These are phyloP conservation scores for Mimosa bimucronata DNA, from an alignment of 306 rosid species.

Conservation along the genomic window DNA sequence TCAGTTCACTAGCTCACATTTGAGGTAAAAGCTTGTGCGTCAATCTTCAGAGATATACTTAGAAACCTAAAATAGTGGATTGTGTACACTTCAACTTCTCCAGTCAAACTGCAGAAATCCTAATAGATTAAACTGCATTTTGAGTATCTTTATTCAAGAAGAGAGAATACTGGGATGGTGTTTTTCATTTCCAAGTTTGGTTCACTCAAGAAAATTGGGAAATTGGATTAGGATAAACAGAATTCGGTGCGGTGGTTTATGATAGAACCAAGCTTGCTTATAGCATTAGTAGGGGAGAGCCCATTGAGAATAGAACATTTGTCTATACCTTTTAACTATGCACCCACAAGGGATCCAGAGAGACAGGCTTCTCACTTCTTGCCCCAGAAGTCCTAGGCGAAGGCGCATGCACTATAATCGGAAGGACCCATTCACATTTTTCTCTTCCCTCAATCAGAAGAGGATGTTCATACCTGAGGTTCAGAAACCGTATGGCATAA, in stretches of 20 bases:
- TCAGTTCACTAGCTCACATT: slow-evolving; percentile 15
- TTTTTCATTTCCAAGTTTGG: not conserved
- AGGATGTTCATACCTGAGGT: slow-evolving; percentile 88
- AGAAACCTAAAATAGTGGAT: slow-evolving; percentile 2
- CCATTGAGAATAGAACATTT: slow-evolving; percentile 10
- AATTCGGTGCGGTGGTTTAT: not conserved
- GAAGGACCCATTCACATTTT: slow-evolving; percentile 92
- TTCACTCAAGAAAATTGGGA: not conserved
- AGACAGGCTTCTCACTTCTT: slow-evolving; percentile 70
- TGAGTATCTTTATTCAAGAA: slow-evolving; percentile 4
- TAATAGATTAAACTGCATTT: slow-evolving; percentile 9
- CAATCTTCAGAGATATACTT: slow-evolving; percentile 26
- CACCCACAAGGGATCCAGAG: slow-evolving; percentile 72
- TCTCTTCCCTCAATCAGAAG: slow-evolving; percentile 91
- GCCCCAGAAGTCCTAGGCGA: slow-evolving; percentile 62
- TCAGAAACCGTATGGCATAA: slow-evolving; percentile 30
- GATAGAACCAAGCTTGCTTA: not conserved
- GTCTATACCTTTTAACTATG: slow-evolving; percentile 58
- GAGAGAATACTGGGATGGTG: not conserved
- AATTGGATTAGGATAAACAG: not conserved
- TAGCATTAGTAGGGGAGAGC: not conserved
- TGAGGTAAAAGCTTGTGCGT: slow-evolving; percentile 28
- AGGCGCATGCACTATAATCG: slow-evolving; percentile 91
- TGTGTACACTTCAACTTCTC: slow-evolving; percentile 28
- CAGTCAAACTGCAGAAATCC: slow-evolving; percentile 32